A percentile compares a stretch with the other conserved stretches of the same genome.
These are phyloP conservation scores for Colletotrichum sidae DNA, from an alignment of 2,329 filamentous ascomycete genomes.

Conservation along the genomic window DNA sequence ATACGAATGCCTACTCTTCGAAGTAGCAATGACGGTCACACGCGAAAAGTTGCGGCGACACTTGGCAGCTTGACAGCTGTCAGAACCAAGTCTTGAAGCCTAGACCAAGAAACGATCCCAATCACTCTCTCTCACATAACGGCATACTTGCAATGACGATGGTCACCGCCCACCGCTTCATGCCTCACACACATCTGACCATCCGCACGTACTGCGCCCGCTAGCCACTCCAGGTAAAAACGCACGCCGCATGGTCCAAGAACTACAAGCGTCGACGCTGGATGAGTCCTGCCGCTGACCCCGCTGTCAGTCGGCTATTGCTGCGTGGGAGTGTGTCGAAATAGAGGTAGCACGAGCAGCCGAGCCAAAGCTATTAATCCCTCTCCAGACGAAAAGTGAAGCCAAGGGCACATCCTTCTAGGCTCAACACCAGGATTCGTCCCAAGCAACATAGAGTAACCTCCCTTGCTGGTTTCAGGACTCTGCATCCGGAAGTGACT, in stretches of 20 bases:
- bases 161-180: background rate
- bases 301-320: background rate
- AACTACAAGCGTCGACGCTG: background rate
- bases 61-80: conserved; percentile 25
- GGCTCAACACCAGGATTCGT: conserved; percentile 15
- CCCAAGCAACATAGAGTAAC: conserved; percentile 16
- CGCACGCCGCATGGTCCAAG: background rate
- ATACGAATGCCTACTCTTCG: too few species aligned
- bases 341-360: conserved; percentile 20
- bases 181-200: background rate
- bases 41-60: conserved; percentile 5
- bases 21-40: too few species aligned
- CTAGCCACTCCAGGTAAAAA: background rate
- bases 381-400: conserved; percentile 9
- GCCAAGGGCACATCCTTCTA: conserved; percentile 6
- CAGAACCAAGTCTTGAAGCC: conserved; percentile 15
- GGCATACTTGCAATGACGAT: background rate
- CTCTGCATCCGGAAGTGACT: conserved; percentile 35
- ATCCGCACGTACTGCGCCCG: background rate
- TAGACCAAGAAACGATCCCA: conserved; percentile 7
- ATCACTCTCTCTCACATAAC: background rate
- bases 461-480: conserved; percentile 34
- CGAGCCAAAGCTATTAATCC: background rate
- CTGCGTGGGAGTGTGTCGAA: background rate
- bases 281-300: background rate